Conservation (phyloP, 805 yeast genomes). For the Clavispora asparagi region DNA sequence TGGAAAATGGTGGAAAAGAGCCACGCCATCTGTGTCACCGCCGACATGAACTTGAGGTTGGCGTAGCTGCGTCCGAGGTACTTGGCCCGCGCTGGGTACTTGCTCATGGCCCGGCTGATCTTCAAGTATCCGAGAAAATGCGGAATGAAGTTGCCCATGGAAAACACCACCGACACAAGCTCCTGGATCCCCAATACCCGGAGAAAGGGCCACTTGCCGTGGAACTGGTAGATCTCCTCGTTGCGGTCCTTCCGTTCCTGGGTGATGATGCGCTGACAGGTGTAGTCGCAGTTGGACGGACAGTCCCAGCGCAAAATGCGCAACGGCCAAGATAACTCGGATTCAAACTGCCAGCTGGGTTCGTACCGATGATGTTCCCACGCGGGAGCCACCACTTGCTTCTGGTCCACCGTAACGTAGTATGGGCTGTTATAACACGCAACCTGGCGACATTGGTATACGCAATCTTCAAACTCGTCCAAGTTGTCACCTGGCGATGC, state of each 20-base stretch:
- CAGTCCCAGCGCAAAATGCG: constrained; percentile 38
- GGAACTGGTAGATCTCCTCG: constrained; percentile 74
- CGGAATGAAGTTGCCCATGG: constrained; percentile 42
- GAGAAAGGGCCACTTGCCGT: constrained; percentile 95
- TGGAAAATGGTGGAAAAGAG: constrained; percentile 80
- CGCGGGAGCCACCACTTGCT: constrained; percentile 13
- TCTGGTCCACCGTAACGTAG: constrained; percentile 21
- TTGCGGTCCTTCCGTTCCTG: constrained; percentile 39
- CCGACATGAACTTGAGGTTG: constrained; percentile 35
- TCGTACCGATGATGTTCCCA: constrained; percentile 21
- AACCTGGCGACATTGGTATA: constrained; percentile 42
- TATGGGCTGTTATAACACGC: constrained; percentile 28
- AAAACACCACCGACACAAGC: constrained; percentile 71
- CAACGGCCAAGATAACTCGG: constrained; percentile 39
- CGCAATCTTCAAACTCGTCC: constrained; percentile 52
- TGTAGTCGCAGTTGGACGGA: constrained; percentile 78
- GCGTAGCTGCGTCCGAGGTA: constrained; percentile 2
- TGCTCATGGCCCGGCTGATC: constrained; percentile 2
- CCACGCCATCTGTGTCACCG: constrained; percentile 85
- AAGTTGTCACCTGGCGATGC: constrained; percentile 59
- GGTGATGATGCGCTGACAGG: constrained; percentile 80
- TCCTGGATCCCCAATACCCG: constrained; percentile 83
- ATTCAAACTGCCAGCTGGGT: constrained; percentile 31
- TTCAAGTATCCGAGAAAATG: constrained; percentile 16
- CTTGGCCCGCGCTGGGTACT: background rate